These are phyloP conservation scores for Ilyonectria destructans DNA, from an alignment of 2,329 filamentous ascomycete species.

Conservation along the genomic window DNA sequence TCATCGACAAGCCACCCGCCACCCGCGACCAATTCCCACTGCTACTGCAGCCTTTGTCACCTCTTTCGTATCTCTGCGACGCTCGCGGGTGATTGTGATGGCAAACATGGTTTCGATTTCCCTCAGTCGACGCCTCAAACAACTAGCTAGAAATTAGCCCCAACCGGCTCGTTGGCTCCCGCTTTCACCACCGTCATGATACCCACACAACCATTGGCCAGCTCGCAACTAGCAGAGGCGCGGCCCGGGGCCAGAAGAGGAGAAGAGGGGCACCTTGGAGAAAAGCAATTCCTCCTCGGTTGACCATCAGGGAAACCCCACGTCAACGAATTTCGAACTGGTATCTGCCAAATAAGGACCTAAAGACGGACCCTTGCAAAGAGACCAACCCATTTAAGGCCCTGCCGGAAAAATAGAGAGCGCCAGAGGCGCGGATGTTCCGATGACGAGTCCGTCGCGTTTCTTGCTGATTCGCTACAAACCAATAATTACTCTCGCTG, in stretches of 20 bases:
- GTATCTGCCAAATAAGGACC: not conserved
- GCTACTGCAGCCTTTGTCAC: not conserved
- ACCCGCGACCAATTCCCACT: constrained; percentile 7
- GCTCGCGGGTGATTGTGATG: constrained; percentile 33
- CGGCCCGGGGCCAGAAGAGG: constrained; percentile 33
- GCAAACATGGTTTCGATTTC: constrained; percentile 28
- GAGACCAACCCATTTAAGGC: constrained; percentile 14
- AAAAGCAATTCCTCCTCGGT: constrained; percentile 27
- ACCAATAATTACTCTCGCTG: constrained; percentile 11
- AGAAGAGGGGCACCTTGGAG: constrained; percentile 14
- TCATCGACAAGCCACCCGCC: constrained; percentile 25
- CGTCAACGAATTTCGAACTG: constrained; percentile 15
- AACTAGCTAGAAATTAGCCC: constrained; percentile 32
- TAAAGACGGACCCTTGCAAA: constrained; percentile 13
- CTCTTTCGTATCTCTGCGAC: constrained; percentile 33
- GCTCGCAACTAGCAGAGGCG: constrained; percentile 38
- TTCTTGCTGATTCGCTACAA: constrained; percentile 4
- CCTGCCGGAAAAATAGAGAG: constrained; percentile 9
- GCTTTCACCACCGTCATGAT: constrained; percentile 38
- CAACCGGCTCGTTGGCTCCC: constrained; percentile 31
- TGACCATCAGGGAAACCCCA: constrained; percentile 21
- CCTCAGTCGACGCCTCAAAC: constrained; percentile 35
- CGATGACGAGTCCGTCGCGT: constrained; percentile 23
- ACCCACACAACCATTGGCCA: constrained; percentile 32
- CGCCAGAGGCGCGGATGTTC: constrained; percentile 12